Base-by-base conservation (phyloP, 2,329 filamentous ascomycete genomes). In the Lizonia empirigonia region DNA sequence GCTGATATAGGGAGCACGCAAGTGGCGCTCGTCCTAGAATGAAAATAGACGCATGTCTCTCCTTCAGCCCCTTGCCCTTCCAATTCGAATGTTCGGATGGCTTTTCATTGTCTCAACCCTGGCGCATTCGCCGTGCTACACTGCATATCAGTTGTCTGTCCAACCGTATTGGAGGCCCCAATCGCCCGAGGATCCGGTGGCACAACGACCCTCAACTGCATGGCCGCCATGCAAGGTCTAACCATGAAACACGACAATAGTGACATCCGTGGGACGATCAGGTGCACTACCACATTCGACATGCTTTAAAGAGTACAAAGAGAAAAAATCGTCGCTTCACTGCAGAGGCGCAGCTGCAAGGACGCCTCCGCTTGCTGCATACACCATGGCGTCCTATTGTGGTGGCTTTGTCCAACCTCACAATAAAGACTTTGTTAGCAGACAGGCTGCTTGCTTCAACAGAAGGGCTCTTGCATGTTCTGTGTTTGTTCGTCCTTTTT, bases 281-380 rank as follows among this genome's bases (percentile, higher is more conserved):
- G 27, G 20, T 27, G 42, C 42, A 52, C 49, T 42, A 44, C 20
- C 49, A 15, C 22, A 22, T 6, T 38, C 30, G 37, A 46, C 34
- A 7, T 48, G 19, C 32, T 47, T 44, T 40, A 32, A 39, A 44
- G 52, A 53, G 50, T 34, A 65, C 56, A 65, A 63, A 63, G 56
- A 56, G 54, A 44, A 47, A n/a, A 35, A 34, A 49, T 32, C 36
- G 27, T 41, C 44, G 30, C 39, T 34, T 34, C 13, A 52, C 34
- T 20, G 41, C 48, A 50, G 40, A 45, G 49, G 54, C 49, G 44
- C 46, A 59, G 52, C 46, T 44, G 41, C 30, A 41, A 46, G 36
- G 50, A 49, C 32, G 38, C 46, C 12, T 44, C 58, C 50, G 54
- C 53, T 62, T 63, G 56, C 59, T 59, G 60, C 37, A 50, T 53